Base-by-base conservation (phyloP, 352 stramenopile genomes). In the Globisporangium lucens region DNA sequence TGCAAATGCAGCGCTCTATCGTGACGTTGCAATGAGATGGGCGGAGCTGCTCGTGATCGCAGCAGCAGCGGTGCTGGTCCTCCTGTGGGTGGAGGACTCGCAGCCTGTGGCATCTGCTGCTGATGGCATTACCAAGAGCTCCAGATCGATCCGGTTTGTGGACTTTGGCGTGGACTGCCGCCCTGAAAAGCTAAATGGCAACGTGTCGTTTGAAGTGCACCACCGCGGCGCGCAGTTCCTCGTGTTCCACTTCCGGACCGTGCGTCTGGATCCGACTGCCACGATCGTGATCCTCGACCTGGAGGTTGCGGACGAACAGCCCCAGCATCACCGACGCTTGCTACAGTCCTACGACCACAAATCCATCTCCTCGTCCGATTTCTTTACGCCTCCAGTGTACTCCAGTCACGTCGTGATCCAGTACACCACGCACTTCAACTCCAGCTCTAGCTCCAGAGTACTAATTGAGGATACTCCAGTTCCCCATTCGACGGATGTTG, bases 161-260 rank as follows among this genome's bases (percentile, higher is more conserved):
- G 41, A 52, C 30, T 35, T 64, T 24, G 15, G 58, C 20, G 24
- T 41, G 0, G 41, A 41, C 8, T 59, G 30, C n/a, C 60, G 49
- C 36, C 46, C 61, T 20, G 4, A 5, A 0, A 15, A 53, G 15
- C 33, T 5, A 20, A 29, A 49, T 5, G 24, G 41, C 2, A 46
- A 66, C 8, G 20, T 10, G 13, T 71, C 72, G 4, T 76, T 75
- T 22, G 62, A 56, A 8, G 47, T 83, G 20, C 51, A 71, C 4
- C 61, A 79, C 38, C 5, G 8, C 9, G 41, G 43, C 3, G 78
- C 78, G 6, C 65, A 82, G 53, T 83, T 79, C 61, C 56, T 86
- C 8, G 73, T 74, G 30, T 56, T 86, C 30, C 74, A 71, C 52
- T 69, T 86, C 38, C 63, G 68, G 17, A 55, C 49, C 5, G 38